Conservation (phyloP, 2,329 filamentous ascomycete genomes). For the Talaromyces funiculosus region DNA sequence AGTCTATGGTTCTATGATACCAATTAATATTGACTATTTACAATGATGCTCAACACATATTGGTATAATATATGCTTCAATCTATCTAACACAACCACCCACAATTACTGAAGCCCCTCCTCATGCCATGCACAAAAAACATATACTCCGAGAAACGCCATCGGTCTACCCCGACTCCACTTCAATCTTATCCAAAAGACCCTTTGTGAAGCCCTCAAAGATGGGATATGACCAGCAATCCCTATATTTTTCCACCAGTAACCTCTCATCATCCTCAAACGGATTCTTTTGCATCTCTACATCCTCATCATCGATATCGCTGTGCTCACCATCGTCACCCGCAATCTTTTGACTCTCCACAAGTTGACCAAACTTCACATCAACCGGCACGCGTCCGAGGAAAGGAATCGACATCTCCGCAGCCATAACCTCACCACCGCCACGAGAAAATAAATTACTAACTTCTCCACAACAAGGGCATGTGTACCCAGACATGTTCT, state of each 20-base stretch:
- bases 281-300: constrained; percentile 4
- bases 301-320: constrained; percentile 13
- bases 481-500: constrained; percentile 71
- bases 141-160: neutral
- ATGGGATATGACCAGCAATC: constrained; percentile 40
- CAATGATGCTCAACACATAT: neutral
- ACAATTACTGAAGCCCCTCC: neutral
- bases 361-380: constrained; percentile 82
- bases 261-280: constrained; percentile 24
- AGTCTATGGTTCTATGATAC: neutral
- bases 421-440: constrained; percentile 85
- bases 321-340: constrained; percentile 23
- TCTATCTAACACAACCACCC: neutral
- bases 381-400: constrained; percentile 81
- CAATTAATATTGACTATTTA: neutral
- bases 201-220: constrained; percentile 39
- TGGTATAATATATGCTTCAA: constrained; percentile 6
- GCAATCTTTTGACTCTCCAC: constrained; percentile 57
- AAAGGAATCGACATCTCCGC: constrained; percentile 78
- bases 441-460: constrained; percentile 87
- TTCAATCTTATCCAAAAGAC: constrained; percentile 25
- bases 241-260: constrained; percentile 39
- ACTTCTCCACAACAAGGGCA: constrained; percentile 67
- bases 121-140: constrained; percentile 2
- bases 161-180: neutral